Evolutionary conservation across 371 early-diverging fungal genomes (phyloP), one percentile per base, ranked within the genome.

Genomic region (Mortierella sp.): DNA sequence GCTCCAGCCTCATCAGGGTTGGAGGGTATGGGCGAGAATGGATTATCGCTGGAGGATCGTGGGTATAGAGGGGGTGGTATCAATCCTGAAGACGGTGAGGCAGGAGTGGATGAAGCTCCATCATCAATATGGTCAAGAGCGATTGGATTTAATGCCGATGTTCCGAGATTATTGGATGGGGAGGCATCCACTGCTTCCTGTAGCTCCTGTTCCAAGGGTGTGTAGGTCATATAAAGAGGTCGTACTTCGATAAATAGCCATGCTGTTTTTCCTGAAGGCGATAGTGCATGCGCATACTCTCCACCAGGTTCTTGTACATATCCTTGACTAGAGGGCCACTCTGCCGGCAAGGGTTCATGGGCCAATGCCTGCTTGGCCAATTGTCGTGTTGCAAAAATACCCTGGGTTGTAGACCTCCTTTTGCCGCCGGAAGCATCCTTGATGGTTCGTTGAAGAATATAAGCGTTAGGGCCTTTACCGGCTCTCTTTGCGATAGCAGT

Each of bases 341-440:
- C 80, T 13, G 75, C 53, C 6, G 80, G 80, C 22, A 70, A 75
- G 23, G 70, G 49, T 34, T 80, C 80, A 40, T 49, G 58, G 4
- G 75, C 68, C 34, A 80, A 35, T 6, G 80, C 80, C 45, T 74
- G 70, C 26, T 74, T 80, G 22, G 80, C 80, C 45, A 80, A 42
- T 13, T 59, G 71, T 7, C 74, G 66, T 9, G 75, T 74, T 3
- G 80, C 80, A 37, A 64, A 80, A 45, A 80, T 70, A 29, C 80
- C 75, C 5, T 75, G 66, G 26, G 80, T 80, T 0, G 80, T 80
- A 26, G 80, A 80, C n/a, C 80, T 74, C 12, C 80, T 62, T 55
- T 80, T 80, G 60, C 75, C 80, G n/a, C 80, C 80, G n/a, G 74
- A 70, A 29, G 80, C 80, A 37, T 80, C 80, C 64, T 80, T 80